Base-by-base conservation (phyloP, 371 early-diverging fungal species). In the Actinomortierella ambigua region DNA sequence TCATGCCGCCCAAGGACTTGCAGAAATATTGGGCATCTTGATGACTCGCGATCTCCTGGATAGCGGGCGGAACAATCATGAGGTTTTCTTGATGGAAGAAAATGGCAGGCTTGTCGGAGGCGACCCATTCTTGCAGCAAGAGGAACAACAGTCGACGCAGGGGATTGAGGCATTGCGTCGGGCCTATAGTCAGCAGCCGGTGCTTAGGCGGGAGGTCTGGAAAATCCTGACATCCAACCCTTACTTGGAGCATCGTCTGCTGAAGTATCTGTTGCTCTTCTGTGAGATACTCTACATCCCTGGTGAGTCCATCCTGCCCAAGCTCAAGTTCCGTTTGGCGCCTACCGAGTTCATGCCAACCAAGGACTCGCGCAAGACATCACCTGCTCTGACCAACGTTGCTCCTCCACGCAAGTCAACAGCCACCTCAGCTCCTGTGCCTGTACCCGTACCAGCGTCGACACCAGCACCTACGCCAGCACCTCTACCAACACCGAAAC, bases 241-340 rank as follows among this genome's bases (percentile, higher is more conserved):
- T 0, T 71, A 76, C 26, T 29, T 86, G 61, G 85, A 83, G 66
- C 85, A 86, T 29, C 81, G 79, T 20, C 76, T 81, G 26, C 75
- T 82, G 22, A 86, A 86, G 59, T 85, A 82, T 50, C 50, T 86
- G 13, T 57, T 86, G 20, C 81, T 83, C 28, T 82, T 86, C 46
- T 86, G 85, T 54, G 85, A 86, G 55, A 79, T 82, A 55, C 76
- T 83, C 59, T 86, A 81, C 47, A 83, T 84, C n/a, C 85, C 86
- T 11, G 78, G 82, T 17, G 85, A 83, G 55, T 76, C 81, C 13
- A 83, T 82, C 3, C 53, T 65, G 13, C 69, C 79, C n/a, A 85
- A 81, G 53, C 80, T 83, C 18, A 83, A 81, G 5, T 79, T 82
- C 51, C 78, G 81, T 17, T 63, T 81, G 27, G 46, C 48, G 20